These are phyloP conservation scores for Monosiga brevicollis DNA, from an alignment of 78 protist species.

Conservation along the genomic window DNA sequence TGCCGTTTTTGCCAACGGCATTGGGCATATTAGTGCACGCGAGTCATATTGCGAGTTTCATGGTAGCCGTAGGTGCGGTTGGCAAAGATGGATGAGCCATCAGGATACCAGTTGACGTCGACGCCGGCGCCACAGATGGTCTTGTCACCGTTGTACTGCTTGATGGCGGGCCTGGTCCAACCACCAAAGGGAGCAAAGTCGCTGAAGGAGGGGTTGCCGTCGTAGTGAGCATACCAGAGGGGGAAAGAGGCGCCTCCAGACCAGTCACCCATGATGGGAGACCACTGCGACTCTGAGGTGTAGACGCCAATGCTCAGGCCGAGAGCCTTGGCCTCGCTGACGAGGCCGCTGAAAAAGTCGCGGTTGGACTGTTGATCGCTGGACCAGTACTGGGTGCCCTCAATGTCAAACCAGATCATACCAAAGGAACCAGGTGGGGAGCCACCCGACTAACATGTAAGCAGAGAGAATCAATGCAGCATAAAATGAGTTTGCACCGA, in stretches of 20 bases:
- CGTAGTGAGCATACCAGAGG: constrained; percentile 45
- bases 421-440: neutral
- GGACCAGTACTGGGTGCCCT: constrained; percentile 35
- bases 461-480: neutral
- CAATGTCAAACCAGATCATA: constrained; percentile 46
- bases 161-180: constrained; percentile 34
- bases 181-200: constrained; percentile 50
- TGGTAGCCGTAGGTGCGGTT: too few relatives aligned
- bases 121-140: constrained; percentile 22
- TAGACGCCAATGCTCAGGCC: constrained; percentile 45
- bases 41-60: too few relatives aligned
- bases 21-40: too few relatives aligned
- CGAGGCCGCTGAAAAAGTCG: neutral
- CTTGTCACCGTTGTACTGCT: constrained; percentile 36
- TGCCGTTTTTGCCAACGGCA: too few relatives aligned
- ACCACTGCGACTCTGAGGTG: constrained; percentile 38
- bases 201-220: constrained; percentile 23
- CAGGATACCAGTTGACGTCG: constrained; percentile 35
- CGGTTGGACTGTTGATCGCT: neutral
- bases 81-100: too few relatives aligned
- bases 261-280: constrained; percentile 18
- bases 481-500: too few relatives aligned
- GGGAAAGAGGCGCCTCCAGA: constrained; percentile 12
- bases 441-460: neutral
- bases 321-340: constrained; percentile 2